These are phyloP conservation scores for Tulasnella sp. DNA, from an alignment of 768 basidiomycete species.

Conservation along the genomic window DNA sequence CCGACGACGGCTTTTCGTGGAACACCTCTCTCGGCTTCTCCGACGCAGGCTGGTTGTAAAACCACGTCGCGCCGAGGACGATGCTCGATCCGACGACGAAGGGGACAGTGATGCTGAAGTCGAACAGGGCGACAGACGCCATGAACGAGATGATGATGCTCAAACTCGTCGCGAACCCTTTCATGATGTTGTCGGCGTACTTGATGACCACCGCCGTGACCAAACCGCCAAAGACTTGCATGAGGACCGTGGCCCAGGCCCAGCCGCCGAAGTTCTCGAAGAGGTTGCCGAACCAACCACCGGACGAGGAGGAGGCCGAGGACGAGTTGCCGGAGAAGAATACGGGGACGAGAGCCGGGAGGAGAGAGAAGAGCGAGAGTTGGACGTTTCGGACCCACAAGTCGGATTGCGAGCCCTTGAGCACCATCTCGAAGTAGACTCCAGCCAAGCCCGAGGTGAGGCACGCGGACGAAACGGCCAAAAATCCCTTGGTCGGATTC, in stretches of 20 bases:
- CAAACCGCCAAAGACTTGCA: conserved; percentile 82
- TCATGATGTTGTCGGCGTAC: conserved; percentile 82
- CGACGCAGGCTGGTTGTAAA: conserved; percentile 51
- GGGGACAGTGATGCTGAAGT: conserved; percentile 74
- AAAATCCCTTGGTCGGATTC: conserved; percentile 74
- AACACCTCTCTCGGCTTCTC: neutral
- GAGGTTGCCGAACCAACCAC: conserved; percentile 30
- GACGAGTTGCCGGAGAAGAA: conserved; percentile 37
- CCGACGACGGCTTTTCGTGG: neutral
- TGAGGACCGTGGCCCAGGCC: conserved; percentile 84
- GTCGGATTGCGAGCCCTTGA: conserved; percentile 80
- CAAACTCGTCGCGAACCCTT: conserved; percentile 91
- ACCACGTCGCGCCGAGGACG: conserved; percentile 81
- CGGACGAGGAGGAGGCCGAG: conserved; percentile 21
- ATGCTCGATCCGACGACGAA: conserved; percentile 76
- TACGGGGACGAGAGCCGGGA: conserved; percentile 77
- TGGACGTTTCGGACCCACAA: conserved; percentile 97
- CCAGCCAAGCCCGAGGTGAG: conserved; percentile 93
- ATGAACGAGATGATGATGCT: conserved; percentile 93
- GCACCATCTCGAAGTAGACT: conserved; percentile 96
- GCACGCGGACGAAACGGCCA: conserved; percentile 83
- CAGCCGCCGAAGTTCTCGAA: conserved; percentile 81
- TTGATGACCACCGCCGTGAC: conserved; percentile 92
- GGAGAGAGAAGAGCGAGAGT: conserved; percentile 83
- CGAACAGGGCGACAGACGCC: conserved; percentile 80